A percentile compares a stretch with the other conserved stretches of the same genome.
These are phyloP conservation scores for Syncephalastrum racemosum DNA, from an alignment of 371 early-diverging fungal genomes.

Conservation along the genomic window DNA sequence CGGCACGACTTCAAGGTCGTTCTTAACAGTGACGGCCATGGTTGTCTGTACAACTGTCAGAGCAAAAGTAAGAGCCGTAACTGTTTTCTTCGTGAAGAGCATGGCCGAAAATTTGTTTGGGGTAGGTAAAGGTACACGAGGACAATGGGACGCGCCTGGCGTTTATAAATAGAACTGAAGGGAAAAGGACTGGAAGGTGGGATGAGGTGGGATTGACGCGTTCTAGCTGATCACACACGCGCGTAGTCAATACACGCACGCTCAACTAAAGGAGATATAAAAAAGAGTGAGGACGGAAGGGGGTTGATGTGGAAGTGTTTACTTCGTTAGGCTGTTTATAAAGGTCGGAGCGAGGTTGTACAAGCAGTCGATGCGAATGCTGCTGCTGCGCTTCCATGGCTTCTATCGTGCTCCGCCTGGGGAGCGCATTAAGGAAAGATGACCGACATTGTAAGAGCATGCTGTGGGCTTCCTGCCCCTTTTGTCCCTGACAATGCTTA, in stretches of 20 bases:
- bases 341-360: constrained; percentile 6
- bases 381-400: constrained; percentile 4
- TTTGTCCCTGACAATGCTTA: no score
- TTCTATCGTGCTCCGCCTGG: constrained; percentile 5
- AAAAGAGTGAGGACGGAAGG: neutral
- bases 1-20: constrained; percentile 13
- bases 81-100: neutral
- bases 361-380: constrained; percentile 1
- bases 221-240: no score
- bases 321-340: constrained; percentile 10
- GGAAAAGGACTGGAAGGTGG: constrained; percentile 3
- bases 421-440: no score
- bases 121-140: constrained; percentile 5
- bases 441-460: no score
- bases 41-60: neutral
- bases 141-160: constrained; percentile 5
- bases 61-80: neutral
- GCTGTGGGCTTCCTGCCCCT: no score
- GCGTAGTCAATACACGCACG: no score
- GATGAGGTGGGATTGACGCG: neutral
- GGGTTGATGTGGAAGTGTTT: neutral
- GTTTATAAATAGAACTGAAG: neutral
- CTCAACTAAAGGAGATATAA: neutral
- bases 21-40: neutral
- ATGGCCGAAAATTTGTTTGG: no score